These are phyloP conservation scores for Rubia balearica DNA, from an alignment of 305 asterid species.

Conservation along the genomic window DNA sequence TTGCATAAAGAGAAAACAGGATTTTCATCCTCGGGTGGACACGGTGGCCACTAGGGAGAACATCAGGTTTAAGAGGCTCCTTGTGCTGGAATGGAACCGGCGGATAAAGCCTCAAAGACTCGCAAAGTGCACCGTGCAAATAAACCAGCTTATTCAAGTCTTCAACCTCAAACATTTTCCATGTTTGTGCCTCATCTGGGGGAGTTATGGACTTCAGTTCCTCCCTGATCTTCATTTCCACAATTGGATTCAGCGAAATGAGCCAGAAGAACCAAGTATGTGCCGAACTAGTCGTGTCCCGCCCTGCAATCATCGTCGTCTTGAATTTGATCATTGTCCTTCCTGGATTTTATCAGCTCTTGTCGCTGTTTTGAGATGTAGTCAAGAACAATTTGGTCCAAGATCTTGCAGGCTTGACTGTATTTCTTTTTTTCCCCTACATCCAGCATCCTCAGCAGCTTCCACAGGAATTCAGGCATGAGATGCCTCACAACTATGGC, in stretches of 20 bases:
- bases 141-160: conserved; percentile 35
- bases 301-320: conserved; percentile 50
- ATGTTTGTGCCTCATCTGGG: conserved; percentile 3
- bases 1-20: conserved; percentile 39
- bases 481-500: conserved; percentile 43
- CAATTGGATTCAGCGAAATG: conserved; percentile 34
- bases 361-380: conserved; percentile 35
- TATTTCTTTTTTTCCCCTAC: conserved; percentile 40
- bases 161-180: conserved; percentile 25
- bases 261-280: conserved; percentile 64
- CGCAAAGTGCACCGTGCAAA: conserved; percentile 52
- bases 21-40: conserved; percentile 47
- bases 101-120: conserved; percentile 49
- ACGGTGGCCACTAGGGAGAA: conserved; percentile 49
- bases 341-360: conserved; percentile 14
- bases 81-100: conserved; percentile 57
- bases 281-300: conserved; percentile 64
- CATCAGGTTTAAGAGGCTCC: conserved; percentile 31
- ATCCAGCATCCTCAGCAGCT: conserved; percentile 35
- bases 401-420: conserved; percentile 23
- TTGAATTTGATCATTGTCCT: conserved; percentile 10
- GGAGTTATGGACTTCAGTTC: conserved; percentile 28
- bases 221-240: conserved; percentile 35
- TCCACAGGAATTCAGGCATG: conserved; percentile 45
- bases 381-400: conserved; percentile 36